Conservation (phyloP, 2,329 filamentous ascomycete genomes). For the Nothophaeocryptopus gaeumannii region DNA sequence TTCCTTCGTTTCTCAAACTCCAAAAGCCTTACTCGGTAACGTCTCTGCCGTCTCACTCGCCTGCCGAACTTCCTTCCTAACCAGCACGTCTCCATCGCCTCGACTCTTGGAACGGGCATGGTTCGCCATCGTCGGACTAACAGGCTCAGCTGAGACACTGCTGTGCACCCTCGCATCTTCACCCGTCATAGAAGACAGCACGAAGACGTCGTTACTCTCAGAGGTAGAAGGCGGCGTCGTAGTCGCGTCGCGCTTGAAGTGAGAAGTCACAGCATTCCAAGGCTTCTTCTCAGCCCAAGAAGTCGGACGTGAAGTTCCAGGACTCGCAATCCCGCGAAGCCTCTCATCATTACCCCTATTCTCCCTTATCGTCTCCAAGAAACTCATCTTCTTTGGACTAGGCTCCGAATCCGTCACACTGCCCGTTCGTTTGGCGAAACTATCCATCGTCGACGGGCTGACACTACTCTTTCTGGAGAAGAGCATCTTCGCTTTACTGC, state of each 20-base stretch:
- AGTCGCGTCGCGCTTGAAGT: constrained; percentile 11
- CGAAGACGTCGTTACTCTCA: constrained; percentile 13
- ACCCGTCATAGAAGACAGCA: constrained; percentile 11
- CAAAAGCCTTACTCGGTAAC: constrained; percentile 14
- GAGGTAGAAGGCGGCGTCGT: background rate
- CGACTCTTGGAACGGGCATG: constrained; percentile 15
- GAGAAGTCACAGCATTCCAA: constrained; percentile 5
- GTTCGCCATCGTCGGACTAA: constrained; percentile 15
- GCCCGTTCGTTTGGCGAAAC: constrained; percentile 10
- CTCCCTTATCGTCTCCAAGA: constrained; percentile 25
- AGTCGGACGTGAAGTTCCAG: background rate
- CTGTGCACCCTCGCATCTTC: constrained; percentile 10
- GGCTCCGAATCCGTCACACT: constrained; percentile 13
- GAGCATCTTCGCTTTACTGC: constrained; percentile 30
- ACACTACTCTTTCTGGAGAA: constrained; percentile 19
- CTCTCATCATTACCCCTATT: constrained; percentile 4
- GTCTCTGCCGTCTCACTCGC: constrained; percentile 26
- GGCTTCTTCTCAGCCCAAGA: constrained; percentile 1
- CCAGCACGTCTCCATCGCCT: constrained; percentile 21
- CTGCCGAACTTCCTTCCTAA: constrained; percentile 30
- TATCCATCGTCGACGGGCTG: constrained; percentile 6
- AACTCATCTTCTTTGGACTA: constrained; percentile 22
- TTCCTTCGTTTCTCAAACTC: constrained; percentile 3
- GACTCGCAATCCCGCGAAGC: background rate
- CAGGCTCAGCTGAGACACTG: constrained; percentile 15